Conservation (phyloP, 2,329 filamentous ascomycete genomes). For the Trichoderma afroharzianum region DNA sequence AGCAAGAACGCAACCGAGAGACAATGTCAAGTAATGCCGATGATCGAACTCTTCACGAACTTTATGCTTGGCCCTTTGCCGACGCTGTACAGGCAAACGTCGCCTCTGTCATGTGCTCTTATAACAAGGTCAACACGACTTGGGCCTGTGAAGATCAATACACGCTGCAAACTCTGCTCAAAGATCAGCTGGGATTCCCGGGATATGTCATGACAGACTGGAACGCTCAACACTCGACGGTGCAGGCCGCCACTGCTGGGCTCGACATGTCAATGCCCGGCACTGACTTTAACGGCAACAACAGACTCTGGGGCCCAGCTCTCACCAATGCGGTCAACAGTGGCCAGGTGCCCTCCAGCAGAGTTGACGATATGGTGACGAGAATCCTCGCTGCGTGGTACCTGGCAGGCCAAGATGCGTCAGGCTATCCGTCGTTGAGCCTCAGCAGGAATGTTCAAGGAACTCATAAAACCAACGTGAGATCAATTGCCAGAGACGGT, state of each 20-base stretch:
- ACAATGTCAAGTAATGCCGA: conserved; percentile 55
- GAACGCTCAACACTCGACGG: conserved; percentile 52
- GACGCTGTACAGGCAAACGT: conserved; percentile 65
- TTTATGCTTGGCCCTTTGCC: conserved; percentile 66
- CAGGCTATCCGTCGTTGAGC: conserved; percentile 49
- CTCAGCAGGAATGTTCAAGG: conserved; percentile 54
- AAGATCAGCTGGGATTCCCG: conserved; percentile 72
- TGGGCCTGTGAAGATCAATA: conserved; percentile 64
- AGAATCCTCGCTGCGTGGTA: conserved; percentile 64
- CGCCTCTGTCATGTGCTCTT: conserved; percentile 67
- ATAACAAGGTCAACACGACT: conserved; percentile 67
- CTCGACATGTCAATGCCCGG: conserved; percentile 62
- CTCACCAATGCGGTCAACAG: conserved; percentile 49
- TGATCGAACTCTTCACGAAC: conserved; percentile 62
- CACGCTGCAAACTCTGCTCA: conserved; percentile 59
- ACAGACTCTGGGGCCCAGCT: conserved; percentile 56
- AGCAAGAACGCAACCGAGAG: conserved; percentile 61
- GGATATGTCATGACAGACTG: conserved; percentile 62
- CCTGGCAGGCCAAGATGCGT: conserved; percentile 48
- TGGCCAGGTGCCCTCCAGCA: conserved; percentile 54
- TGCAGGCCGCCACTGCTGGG: conserved; percentile 8
- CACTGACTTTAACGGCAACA: conserved; percentile 51
- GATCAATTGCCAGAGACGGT: conserved; percentile 51
- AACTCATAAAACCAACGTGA: conserved; percentile 60
- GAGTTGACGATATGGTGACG: conserved; percentile 64